Percentiles rank a stretch among this genome's conserved stretches.
These are phyloP conservation scores for Lachnum nothofagi DNA, from an alignment of 2,329 filamentous ascomycete species.

Conservation along the genomic window DNA sequence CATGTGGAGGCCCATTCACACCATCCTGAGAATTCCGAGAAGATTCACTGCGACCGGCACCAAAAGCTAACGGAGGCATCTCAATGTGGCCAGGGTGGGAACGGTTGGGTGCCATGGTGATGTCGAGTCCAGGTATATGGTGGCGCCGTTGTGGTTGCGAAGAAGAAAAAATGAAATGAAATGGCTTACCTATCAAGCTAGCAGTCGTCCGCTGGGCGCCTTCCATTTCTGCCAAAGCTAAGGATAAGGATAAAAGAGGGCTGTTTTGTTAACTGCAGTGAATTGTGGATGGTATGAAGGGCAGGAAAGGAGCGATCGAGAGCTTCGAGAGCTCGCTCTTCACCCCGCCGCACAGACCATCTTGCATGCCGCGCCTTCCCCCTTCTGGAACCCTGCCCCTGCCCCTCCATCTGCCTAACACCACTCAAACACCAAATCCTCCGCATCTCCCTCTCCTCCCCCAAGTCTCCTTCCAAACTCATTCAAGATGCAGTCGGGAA, in stretches of 20 bases:
- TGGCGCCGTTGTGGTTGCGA: neutral
- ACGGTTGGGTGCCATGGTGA: neutral
- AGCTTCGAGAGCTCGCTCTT: neutral
- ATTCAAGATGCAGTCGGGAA: constrained; percentile 69
- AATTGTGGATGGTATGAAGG: constrained; percentile 1
- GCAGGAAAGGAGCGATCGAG: neutral
- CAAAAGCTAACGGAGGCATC: neutral
- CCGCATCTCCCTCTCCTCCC: constrained; percentile 3
- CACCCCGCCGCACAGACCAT: neutral
- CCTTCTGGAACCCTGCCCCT: neutral
- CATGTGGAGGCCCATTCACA: neutral
- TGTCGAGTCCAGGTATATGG: neutral
- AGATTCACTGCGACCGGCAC: neutral
- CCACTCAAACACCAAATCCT: neutral
- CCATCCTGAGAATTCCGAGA: neutral
- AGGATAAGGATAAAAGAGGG: neutral
- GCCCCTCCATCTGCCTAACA: no score
- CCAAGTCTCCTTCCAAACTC: neutral
- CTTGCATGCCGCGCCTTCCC: constrained; percentile 2
- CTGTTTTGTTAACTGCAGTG: neutral
- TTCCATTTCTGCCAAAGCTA: constrained; percentile 21
- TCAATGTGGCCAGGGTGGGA: neutral
- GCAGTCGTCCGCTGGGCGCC: constrained; percentile 24
- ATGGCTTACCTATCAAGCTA: constrained; percentile 27
- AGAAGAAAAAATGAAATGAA: constrained; percentile 2